Conservation (phyloP, 495 filamentous ascomycete genomes). For the Podospora fimiseda region DNA sequence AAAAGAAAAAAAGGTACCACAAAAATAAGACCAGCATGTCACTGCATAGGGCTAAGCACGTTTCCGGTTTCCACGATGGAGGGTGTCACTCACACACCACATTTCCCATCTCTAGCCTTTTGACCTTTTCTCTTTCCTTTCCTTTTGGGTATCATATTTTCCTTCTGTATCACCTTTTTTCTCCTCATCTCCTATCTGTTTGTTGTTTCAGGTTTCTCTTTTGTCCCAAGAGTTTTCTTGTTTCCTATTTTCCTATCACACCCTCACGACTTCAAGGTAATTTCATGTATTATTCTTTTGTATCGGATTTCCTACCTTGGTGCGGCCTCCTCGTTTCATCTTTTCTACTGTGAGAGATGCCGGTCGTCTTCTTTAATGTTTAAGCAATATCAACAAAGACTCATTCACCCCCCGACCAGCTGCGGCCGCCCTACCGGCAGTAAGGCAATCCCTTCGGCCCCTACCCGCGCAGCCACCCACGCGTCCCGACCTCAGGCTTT, state of each 20-base stretch:
- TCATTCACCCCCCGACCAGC: no score
- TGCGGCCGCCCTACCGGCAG: no score
- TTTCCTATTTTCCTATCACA: not conserved
- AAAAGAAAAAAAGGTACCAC: not conserved
- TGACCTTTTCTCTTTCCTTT: slow-evolving; percentile 8
- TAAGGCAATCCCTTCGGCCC: slow-evolving; percentile 17
- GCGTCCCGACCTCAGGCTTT: slow-evolving; percentile 3
- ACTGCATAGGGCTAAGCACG: not conserved
- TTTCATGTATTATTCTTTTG: not conserved
- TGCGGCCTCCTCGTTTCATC: slow-evolving; percentile 6
- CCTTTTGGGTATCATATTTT: slow-evolving; percentile 3
- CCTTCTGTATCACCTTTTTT: slow-evolving; percentile 7
- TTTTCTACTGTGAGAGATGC: slow-evolving; percentile 34
- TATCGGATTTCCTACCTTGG: no score
- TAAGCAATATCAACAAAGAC: slow-evolving; percentile 16
- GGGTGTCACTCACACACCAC: not conserved
- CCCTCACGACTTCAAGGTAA: not conserved
- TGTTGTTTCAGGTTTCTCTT: slow-evolving; percentile 12
- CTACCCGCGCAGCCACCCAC: slow-evolving; percentile 10
- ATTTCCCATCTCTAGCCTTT: not conserved
- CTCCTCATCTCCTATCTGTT: not conserved
- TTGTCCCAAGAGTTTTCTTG: not conserved
- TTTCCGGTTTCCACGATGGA: slow-evolving; percentile 1
- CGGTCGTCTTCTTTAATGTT: slow-evolving; percentile 32
- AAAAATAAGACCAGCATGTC: not conserved